Conservation (phyloP, 169 alveolate genomes). For the Plasmodium adleri region DNA sequence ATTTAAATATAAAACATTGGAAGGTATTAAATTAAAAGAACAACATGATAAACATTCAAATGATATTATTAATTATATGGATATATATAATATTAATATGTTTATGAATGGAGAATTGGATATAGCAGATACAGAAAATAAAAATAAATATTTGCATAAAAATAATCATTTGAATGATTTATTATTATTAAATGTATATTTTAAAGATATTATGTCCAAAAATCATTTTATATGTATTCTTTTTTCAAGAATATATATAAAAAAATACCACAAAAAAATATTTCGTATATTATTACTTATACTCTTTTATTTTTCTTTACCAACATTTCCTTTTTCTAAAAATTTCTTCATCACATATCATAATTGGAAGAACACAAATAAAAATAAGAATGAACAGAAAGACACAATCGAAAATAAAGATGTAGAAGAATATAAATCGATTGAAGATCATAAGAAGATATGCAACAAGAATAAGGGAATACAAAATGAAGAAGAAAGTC, state of each 20-base stretch:
- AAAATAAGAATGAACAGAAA: not conserved
- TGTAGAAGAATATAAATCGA: no score
- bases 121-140: not conserved
- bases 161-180: not conserved
- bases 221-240: slow-evolving; percentile 47
- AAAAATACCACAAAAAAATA: slow-evolving; percentile 53
- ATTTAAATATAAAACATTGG: slow-evolving; percentile 29
- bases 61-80: not conserved
- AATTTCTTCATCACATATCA: slow-evolving; percentile 44
- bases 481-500: no score
- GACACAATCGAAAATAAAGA: no score
- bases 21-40: slow-evolving; percentile 23
- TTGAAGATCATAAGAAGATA: no score
- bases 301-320: slow-evolving; percentile 30
- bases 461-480: no score
- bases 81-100: not conserved
- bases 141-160: not conserved
- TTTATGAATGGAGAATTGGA: not conserved
- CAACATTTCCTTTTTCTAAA: slow-evolving; percentile 26
- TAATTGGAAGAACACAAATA: not conserved
- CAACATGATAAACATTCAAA: not conserved
- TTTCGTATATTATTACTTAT: slow-evolving; percentile 28
- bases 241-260: slow-evolving; percentile 69
- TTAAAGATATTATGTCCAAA: slow-evolving; percentile 32
- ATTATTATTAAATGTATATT: slow-evolving; percentile 9